Percentiles rank a stretch among this genome's conserved stretches.
These are phyloP conservation scores for Misopates orontium DNA, from an alignment of 257 asterid genomes.

Conservation along the genomic window DNA sequence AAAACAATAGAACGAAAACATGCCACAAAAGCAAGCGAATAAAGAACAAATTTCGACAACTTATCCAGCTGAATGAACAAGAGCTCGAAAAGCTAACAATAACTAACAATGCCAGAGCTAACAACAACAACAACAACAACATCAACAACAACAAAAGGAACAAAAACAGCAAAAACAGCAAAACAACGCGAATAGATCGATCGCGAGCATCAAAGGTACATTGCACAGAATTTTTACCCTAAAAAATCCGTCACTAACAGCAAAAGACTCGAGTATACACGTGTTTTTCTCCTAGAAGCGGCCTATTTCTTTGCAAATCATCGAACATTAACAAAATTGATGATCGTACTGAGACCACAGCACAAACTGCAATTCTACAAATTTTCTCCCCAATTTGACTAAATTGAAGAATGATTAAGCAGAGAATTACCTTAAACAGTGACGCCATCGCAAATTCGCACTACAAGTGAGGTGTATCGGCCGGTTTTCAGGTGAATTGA, in stretches of 20 bases:
- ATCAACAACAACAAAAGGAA: too few relatives aligned
- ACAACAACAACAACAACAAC: not conserved
- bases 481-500: too few relatives aligned
- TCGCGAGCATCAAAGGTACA: not conserved
- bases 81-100: too few relatives aligned
- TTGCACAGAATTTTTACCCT: not conserved
- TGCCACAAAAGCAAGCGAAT: too few relatives aligned
- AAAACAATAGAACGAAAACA: too few relatives aligned
- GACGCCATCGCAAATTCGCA: slow-evolving; percentile 50
- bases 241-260: too few relatives aligned
- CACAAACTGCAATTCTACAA: not conserved
- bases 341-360: slow-evolving; percentile 17
- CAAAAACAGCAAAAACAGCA: not conserved
- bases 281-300: too few relatives aligned
- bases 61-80: too few relatives aligned
- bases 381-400: not conserved
- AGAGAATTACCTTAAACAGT: slow-evolving; percentile 50
- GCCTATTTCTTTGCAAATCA: too few relatives aligned
- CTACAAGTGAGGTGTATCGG: too few relatives aligned
- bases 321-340: slow-evolving; percentile 5
- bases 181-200: not conserved
- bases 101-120: not conserved
- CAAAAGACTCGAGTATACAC: too few relatives aligned
- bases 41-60: too few relatives aligned
- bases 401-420: not conserved